phyloP scores from a whole-genome alignment of 768 basidiomycete species.

The Lactifluus subvellereus region DNA sequence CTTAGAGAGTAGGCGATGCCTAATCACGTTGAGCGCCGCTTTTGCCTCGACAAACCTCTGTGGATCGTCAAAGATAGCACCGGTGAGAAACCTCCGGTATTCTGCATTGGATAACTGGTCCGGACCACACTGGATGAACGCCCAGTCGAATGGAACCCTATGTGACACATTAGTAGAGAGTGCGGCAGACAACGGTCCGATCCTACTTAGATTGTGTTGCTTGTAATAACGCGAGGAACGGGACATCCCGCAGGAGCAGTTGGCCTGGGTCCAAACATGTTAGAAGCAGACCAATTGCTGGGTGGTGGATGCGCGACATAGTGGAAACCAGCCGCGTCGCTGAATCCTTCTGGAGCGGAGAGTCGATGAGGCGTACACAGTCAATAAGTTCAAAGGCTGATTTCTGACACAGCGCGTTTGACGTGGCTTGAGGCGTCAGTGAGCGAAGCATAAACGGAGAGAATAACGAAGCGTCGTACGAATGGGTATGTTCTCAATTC shows the following conservation, averaged over 20 bases:
- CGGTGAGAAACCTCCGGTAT: conserved; percentile 9
- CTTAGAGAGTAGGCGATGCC: not conserved
- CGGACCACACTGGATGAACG: conserved; percentile 14
- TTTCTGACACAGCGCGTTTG: conserved; percentile 31
- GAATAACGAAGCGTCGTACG: conserved; percentile 37
- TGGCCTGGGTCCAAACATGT: conserved; percentile 41
- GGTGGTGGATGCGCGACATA: conserved; percentile 38
- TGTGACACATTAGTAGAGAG: not conserved
- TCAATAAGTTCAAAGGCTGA: conserved; percentile 58
- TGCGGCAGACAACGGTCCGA: not conserved
- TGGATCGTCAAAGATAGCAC: conserved; percentile 6
- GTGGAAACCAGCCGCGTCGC: conserved; percentile 38
- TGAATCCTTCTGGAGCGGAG: conserved; percentile 33
- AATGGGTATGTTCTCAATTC: conserved; percentile 38
- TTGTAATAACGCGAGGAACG: not conserved
- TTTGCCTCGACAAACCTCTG: conserved; percentile 13
- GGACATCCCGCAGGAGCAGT: conserved; percentile 35
- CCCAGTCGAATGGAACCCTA: conserved; percentile 17
- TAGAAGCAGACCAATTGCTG: conserved; percentile 40
- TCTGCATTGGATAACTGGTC: conserved; percentile 6
- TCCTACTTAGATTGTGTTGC: conserved; percentile 7
- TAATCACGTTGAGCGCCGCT: conserved; percentile 9
- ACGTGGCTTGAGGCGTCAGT: conserved; percentile 33
- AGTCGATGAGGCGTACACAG: conserved; percentile 48
- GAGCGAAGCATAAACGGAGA: not conserved